These are phyloP conservation scores for Echinochloa phyllopogon DNA, from an alignment of 176 grass and related monocot genomes.

Conservation along the genomic window DNA sequence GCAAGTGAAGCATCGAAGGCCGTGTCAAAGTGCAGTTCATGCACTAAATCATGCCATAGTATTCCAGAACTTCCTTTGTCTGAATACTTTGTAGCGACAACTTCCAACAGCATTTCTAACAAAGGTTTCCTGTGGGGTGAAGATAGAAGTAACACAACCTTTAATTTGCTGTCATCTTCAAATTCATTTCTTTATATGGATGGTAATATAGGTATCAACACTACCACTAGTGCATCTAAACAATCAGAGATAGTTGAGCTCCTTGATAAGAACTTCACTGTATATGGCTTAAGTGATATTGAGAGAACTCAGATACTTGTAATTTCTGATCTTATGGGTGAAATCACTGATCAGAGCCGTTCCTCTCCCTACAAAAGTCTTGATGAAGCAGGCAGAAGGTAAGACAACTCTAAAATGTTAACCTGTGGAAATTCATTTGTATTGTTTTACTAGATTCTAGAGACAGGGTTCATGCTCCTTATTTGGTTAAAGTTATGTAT, in stretches of 20 bases:
- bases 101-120: constrained; percentile 52
- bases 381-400: constrained; percentile 89
- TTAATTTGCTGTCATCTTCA: constrained; percentile 56
- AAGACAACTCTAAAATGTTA: constrained; percentile 38
- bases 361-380: constrained; percentile 85
- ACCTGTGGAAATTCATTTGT: constrained; percentile 26
- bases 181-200: constrained; percentile 52
- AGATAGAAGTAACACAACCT: constrained; percentile 48
- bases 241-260: constrained; percentile 62
- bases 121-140: constrained; percentile 80
- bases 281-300: constrained; percentile 51
- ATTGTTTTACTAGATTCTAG: constrained; percentile 23
- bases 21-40: constrained; percentile 46
- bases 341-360: constrained; percentile 72
- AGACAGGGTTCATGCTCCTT: constrained; percentile 14
- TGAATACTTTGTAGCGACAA: constrained; percentile 55
- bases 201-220: constrained; percentile 42
- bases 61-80: constrained; percentile 70
- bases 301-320: constrained; percentile 79
- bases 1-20: constrained; percentile 37
- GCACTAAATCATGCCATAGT: constrained; percentile 41
- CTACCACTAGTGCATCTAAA: constrained; percentile 48
- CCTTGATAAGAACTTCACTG: constrained; percentile 56
- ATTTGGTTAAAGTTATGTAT: constrained; percentile 22
- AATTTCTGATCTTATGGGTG: constrained; percentile 84